Evolutionary conservation across 371 early-diverging fungal species (phyloP), one percentile per base, ranked within the genome.

Genomic region (Gilbertella persicaria): DNA sequence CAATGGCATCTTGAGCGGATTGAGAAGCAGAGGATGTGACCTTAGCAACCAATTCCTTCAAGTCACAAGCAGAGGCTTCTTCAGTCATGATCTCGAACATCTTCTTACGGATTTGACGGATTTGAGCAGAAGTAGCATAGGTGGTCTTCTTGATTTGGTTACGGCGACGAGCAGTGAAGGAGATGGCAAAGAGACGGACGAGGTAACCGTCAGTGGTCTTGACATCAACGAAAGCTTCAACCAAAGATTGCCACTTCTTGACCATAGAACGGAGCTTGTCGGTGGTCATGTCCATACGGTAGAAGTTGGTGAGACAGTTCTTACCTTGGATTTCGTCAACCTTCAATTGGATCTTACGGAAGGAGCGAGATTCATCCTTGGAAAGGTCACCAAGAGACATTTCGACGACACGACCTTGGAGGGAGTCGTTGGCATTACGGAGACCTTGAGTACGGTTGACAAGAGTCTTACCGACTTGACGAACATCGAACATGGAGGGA

Each of bases 121-220:
- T 95, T 84, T 99, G 99, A 53, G 97, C 82, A 67, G 88, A 74
- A 79, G 93, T 93, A 45, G 99, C 99, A 75, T 99, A 99, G 64
- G 97, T 96, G 75, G 99, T 99, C 91, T 98, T 98, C 85, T 90
- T 90, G 79, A 94, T 81, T 86, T 97, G 98, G 87, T 91, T 89
- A 55, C 84, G 86, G 67, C 93, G 90, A 71, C 96, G 91, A 84
- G 92, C 88, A 83, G 99, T 99, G 93, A 99, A 98, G 61, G 92
- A 97, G 73, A 98, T 94, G 69, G 89, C 84, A 76, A 99, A 99
- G 62, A 99, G 81, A 75, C 99, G 96, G 72, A 99, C 84, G 62
- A 95, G 85, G 90, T 98, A 98, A 64, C 99, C 99, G 84, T 99
- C 99, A 70, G 96, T 96, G 78, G 99, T 99, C 90, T 96, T 98